Evolutionary conservation across 768 basidiomycete species (phyloP), one percentile per base, ranked within the genome.

Genomic region (Hydnum rufescens): DNA sequence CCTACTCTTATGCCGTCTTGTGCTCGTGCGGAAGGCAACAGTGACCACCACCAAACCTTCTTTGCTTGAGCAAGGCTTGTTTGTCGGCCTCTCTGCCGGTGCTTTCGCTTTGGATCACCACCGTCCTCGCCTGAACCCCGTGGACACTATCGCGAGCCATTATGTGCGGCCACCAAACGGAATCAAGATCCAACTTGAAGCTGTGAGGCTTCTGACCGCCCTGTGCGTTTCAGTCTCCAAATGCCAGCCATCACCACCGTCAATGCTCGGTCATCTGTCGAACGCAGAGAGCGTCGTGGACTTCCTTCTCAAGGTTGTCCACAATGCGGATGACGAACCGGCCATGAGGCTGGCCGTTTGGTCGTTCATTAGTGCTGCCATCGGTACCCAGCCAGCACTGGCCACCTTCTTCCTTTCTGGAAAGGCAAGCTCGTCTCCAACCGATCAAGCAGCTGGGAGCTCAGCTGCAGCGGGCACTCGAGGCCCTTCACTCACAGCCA

Each of bases 301-400:
- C 2, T 69, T 75, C 0, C 66, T 88, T 19, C 78, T 88, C 2
- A 73, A 76, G 22, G 80, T 87, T 32, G 68, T 82, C 4, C 75
- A 78, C 52, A 80, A 87, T 60, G 83, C 85, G 0, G 86, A 82
- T 57, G 81, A 87, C 29, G 86, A 88, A 42, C 68, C 78, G 19
- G 61, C 71, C 4, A 70, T 86, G 30, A 77, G 82, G 19, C 79
- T 74, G 49, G 74, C 81, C 0, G 76, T 85, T 3, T 96, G 92
- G 90, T 74, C 73, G 56, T 81, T 93, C 57, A 78, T 93, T 34
- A 67, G 82, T 0, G 70, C 85, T 18, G 80, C 84, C 1, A 76
- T 92, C 13, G 79, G 85, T 58, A 81, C 80, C 55, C 88, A 90
- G 61, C 88, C 92, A 0, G 87, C 90, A 0, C 69, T 93, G 3